A percentile compares a stretch with the other conserved stretches of the same genome.
Conservation (phyloP, 257 asterid genomes). For the Penstemon newberryi region DNA sequence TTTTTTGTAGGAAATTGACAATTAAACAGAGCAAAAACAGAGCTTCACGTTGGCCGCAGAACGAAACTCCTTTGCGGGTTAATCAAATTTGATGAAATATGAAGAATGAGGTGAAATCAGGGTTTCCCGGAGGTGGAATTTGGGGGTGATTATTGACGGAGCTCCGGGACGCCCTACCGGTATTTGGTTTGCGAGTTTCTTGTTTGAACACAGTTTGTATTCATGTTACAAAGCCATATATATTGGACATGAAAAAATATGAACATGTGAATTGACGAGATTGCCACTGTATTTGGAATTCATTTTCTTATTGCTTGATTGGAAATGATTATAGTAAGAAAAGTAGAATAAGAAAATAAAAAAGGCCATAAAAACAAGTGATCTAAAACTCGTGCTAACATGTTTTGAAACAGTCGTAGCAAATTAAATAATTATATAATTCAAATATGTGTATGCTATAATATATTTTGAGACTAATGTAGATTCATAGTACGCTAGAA, state of each 20-base stretch:
- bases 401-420: too few species aligned
- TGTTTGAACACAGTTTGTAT: not conserved
- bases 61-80: constrained; percentile 21
- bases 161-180: constrained; percentile 25
- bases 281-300: constrained; percentile 16
- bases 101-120: not conserved
- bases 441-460: too few species aligned
- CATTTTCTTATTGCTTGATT: not conserved
- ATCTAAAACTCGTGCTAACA: too few species aligned
- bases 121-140: constrained; percentile 21
- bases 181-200: constrained; percentile 24
- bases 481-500: too few species aligned
- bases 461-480: too few species aligned
- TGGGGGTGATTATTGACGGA: constrained; percentile 17
- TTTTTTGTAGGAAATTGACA: not conserved
- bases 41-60: not conserved
- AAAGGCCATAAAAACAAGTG: not conserved
- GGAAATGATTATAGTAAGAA: not conserved
- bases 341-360: not conserved
- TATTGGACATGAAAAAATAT: constrained; percentile 7
- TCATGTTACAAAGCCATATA: constrained; percentile 20
- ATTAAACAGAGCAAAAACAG: not conserved
- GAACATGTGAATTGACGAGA: constrained; percentile 12
- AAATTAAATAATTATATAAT: too few species aligned
- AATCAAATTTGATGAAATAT: constrained; percentile 6